phyloP scores from a whole-genome alignment of 1,139 yeast species.

The Yamadazyma atlantica region DNA sequence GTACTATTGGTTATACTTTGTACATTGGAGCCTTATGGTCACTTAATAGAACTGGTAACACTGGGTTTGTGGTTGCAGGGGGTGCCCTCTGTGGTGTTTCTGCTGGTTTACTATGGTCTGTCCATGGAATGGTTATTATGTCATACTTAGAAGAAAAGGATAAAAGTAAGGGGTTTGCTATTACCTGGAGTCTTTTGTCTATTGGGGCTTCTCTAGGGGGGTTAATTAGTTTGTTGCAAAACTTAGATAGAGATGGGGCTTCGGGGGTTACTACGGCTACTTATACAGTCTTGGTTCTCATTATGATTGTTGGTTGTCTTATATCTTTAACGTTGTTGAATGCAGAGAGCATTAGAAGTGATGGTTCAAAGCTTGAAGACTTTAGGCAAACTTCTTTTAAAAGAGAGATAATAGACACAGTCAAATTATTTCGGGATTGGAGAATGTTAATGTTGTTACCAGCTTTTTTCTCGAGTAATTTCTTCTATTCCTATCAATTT shows the following conservation, averaged over 20 bases:
- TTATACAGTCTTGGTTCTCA: conserved; percentile 53
- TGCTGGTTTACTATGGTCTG: conserved; percentile 54
- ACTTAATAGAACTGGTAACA: conserved; percentile 46
- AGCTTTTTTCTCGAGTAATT: conserved; percentile 59
- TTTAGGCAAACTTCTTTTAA: conserved; percentile 24
- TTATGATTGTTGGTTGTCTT: conserved; percentile 50
- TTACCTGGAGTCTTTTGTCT: conserved; percentile 62
- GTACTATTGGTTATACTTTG: conserved; percentile 56
- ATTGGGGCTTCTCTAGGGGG: conserved; percentile 61
- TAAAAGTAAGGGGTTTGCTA: conserved; percentile 53
- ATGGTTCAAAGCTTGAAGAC: conserved; percentile 49
- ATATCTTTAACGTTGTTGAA: conserved; percentile 49
- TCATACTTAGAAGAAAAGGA: conserved; percentile 52
- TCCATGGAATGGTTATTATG: conserved; percentile 58
- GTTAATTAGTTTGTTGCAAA: conserved; percentile 54
- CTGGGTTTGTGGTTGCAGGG: conserved; percentile 55
- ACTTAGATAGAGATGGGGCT: conserved; percentile 33
- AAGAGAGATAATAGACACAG: conserved; percentile 41
- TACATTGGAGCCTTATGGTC: conserved; percentile 53
- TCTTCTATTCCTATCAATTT: conserved; percentile 65
- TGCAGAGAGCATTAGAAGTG: conserved; percentile 46
- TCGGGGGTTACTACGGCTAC: conserved; percentile 50
- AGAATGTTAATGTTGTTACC: conserved; percentile 48
- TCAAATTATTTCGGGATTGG: conserved; percentile 29
- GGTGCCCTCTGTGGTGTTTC: conserved; percentile 60